Percentiles rank a stretch among this genome's conserved stretches.
These are phyloP conservation scores for Craterostigma plantagineum DNA, from an alignment of 257 asterid species.

Conservation along the genomic window DNA sequence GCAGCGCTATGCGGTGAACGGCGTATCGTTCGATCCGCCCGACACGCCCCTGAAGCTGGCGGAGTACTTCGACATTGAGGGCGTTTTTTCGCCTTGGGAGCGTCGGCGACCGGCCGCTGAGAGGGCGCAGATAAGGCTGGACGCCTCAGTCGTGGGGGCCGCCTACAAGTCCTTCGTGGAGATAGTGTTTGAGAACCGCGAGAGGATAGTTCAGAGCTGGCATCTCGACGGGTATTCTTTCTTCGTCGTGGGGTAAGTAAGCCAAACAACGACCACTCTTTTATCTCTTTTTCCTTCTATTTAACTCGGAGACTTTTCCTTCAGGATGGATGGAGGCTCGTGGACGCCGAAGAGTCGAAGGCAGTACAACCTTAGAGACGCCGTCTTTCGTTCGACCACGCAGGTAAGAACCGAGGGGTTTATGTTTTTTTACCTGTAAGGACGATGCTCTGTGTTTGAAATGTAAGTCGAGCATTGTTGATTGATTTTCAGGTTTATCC, in stretches of 20 bases:
- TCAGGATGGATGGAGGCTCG: conserved; percentile 47
- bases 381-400: conserved; percentile 45
- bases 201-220: conserved; percentile 33
- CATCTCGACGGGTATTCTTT: conserved; percentile 68
- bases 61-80: conserved; percentile 38
- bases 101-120: conserved; percentile 30
- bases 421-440: neutral
- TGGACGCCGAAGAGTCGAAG: conserved; percentile 35
- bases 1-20: conserved; percentile 47
- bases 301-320: conserved; percentile 1
- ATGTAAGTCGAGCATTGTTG: no score
- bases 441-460: no score
- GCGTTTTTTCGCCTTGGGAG: conserved; percentile 44
- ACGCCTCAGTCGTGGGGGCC: conserved; percentile 47
- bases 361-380: conserved; percentile 49
- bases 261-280: neutral
- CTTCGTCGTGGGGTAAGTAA: conserved; percentile 63
- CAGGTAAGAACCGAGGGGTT: conserved; percentile 33
- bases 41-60: conserved; percentile 72
- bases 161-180: conserved; percentile 39
- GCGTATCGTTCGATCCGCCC: conserved; percentile 36
- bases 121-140: conserved; percentile 15
- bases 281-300: neutral
- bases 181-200: conserved; percentile 52
- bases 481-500: conserved; percentile 46